Percentiles rank a stretch among this genome's conserved stretches.
phyloP scores from a whole-genome alignment of 2,329 filamentous ascomycete genomes.

The Phyllachora maydis region DNA sequence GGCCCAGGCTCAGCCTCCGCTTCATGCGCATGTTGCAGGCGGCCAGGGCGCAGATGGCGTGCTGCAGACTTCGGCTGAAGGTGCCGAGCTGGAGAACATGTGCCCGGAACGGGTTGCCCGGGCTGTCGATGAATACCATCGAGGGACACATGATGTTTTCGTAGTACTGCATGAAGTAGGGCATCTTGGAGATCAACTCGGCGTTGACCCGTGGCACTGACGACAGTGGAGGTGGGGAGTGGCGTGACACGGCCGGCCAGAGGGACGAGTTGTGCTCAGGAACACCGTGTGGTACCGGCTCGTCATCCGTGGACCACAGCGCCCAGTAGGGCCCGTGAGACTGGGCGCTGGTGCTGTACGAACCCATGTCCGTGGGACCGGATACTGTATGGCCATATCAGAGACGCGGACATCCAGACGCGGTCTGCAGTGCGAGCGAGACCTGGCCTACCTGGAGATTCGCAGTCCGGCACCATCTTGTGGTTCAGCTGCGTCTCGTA shows the following conservation, averaged over 20 bases:
- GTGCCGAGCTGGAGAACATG: slow-evolving; percentile 64
- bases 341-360: slow-evolving; percentile 26
- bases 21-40: slow-evolving; percentile 84
- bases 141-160: slow-evolving; percentile 81
- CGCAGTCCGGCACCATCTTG: slow-evolving; percentile 33
- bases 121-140: slow-evolving; percentile 77
- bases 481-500: slow-evolving; percentile 33
- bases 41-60: slow-evolving; percentile 75
- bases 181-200: slow-evolving; percentile 55
- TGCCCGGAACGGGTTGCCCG: slow-evolving; percentile 67
- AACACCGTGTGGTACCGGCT: slow-evolving; percentile 16
- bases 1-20: slow-evolving; percentile 40
- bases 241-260: slow-evolving; percentile 25
- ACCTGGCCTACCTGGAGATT: no score
- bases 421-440: no score
- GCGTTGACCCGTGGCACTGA: slow-evolving; percentile 31
- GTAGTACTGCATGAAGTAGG: slow-evolving; percentile 85
- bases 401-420: no score
- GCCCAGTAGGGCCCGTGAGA: slow-evolving; percentile 26
- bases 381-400: no score
- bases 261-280: slow-evolving; percentile 22
- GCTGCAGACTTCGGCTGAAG: slow-evolving; percentile 65
- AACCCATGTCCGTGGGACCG: slow-evolving; percentile 30
- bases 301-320: slow-evolving; percentile 21
- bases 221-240: slow-evolving; percentile 22